These are phyloP conservation scores for Salvia rosmarinus DNA, from an alignment of 257 asterid genomes.

Conservation along the genomic window DNA sequence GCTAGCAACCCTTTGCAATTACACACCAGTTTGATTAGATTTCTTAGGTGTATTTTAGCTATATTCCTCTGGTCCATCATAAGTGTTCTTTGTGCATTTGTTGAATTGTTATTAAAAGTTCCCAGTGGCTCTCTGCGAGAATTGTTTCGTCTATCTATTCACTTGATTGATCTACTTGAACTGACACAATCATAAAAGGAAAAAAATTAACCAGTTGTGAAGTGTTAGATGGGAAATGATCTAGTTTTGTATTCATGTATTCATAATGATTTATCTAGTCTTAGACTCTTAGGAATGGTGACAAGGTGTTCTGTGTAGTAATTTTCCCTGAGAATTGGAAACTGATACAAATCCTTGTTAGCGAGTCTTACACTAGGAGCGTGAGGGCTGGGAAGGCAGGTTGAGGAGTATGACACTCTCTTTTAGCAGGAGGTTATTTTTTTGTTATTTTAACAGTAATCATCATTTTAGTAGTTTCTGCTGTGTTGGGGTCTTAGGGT, in stretches of 20 bases:
- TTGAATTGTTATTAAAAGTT: background rate
- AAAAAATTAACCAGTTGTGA: constrained; percentile 3
- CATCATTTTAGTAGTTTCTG: background rate
- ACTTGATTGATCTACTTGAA: background rate
- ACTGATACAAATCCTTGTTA: background rate
- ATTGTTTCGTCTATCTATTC: background rate
- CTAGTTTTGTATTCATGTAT: background rate
- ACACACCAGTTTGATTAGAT: background rate
- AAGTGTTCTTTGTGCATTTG: background rate
- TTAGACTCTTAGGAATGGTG: constrained; percentile 8
- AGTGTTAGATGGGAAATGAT: constrained; percentile 4
- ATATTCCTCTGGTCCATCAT: background rate
- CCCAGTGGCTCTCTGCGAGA: background rate
- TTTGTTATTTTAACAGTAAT: background rate
- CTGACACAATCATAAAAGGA: background rate
- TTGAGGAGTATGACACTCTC: background rate
- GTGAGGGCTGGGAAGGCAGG: background rate
- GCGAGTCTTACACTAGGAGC: background rate
- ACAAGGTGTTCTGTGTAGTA: background rate
- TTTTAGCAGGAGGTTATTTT: background rate
- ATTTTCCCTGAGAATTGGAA: constrained; percentile 11
- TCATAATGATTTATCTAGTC: background rate
- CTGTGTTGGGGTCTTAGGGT: background rate
- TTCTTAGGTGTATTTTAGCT: background rate
- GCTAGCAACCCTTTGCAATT: background rate